Conservation (phyloP, 192 early-diverging fungal species). For the Gonapodya prolifera region DNA sequence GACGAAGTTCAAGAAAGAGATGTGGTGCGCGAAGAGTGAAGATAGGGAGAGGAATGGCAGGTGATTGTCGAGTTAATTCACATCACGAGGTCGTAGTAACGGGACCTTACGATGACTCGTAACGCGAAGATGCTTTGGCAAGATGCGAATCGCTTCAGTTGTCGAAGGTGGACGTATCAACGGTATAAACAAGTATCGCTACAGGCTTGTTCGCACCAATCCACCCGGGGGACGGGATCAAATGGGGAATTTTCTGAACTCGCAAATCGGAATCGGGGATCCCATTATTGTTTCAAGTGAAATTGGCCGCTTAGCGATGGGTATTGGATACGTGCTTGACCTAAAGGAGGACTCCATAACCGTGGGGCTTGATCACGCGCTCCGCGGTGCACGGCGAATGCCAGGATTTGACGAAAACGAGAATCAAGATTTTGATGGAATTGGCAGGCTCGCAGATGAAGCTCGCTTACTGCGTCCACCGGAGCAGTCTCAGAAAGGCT, state of each 20-base stretch:
- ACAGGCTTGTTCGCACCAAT: too few relatives aligned
- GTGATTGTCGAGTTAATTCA: conserved; percentile 8
- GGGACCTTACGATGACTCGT: conserved; percentile 4
- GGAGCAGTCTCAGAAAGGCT: too few relatives aligned
- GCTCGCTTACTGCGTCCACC: too few relatives aligned
- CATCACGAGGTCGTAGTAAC: neutral
- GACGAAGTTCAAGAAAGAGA: conserved; percentile 34
- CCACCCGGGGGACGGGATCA: too few relatives aligned
- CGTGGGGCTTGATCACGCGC: conserved; percentile 44
- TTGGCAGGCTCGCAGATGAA: too few relatives aligned
- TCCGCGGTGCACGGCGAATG: conserved; percentile 50
- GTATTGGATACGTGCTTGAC: conserved; percentile 57
- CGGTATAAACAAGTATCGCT: too few relatives aligned
- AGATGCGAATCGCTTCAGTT: neutral
- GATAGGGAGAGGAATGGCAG: conserved; percentile 30
- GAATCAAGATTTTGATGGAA: conserved; percentile 34
- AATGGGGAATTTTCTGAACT: conserved; percentile 22
- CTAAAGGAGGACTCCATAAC: conserved; percentile 31
- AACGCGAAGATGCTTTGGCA: neutral
- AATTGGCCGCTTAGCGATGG: conserved; percentile 55
- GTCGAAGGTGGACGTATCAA: too few relatives aligned
- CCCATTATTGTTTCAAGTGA: conserved; percentile 71
- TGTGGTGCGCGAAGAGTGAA: conserved; percentile 45
- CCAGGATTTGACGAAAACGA: conserved; percentile 25
- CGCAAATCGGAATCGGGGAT: conserved; percentile 54